Evolutionary conservation across 129 eudicot genomes (phyloP).

Genomic region (Silybum marianum): DNA sequence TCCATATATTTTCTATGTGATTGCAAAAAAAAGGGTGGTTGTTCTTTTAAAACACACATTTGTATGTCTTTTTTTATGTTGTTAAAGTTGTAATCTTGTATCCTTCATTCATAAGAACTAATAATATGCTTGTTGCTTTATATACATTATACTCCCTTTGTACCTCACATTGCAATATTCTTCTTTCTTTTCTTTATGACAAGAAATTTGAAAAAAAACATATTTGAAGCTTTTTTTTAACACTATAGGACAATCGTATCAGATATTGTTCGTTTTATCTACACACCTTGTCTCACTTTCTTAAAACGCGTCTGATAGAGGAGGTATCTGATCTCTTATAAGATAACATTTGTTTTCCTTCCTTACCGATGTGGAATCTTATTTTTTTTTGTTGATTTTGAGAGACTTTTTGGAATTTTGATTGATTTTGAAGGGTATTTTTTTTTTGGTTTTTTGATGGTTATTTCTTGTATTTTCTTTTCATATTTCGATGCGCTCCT

Average conservation of each 20-base stretch:
- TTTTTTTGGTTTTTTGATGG: background rate
- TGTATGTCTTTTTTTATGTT: background rate
- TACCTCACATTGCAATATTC: background rate
- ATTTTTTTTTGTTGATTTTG: too few relatives aligned
- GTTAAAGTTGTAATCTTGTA: slow-evolving; percentile 10
- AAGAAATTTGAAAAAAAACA: background rate
- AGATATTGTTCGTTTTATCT: background rate
- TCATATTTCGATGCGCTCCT: too few relatives aligned
- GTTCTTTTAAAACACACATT: slow-evolving; percentile 19
- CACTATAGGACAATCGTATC: too few relatives aligned
- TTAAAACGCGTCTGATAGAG: too few relatives aligned
- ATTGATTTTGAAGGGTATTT: too few relatives aligned
- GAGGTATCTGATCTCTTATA: too few relatives aligned
- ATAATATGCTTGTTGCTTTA: slow-evolving; percentile 16
- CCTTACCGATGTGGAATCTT: too few relatives aligned
- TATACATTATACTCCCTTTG: background rate
- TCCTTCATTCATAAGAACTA: slow-evolving; percentile 17
- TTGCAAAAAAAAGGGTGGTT: slow-evolving; percentile 27
- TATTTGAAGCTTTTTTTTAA: too few relatives aligned
- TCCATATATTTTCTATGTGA: slow-evolving; percentile 19
- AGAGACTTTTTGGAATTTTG: background rate
- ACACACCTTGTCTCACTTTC: too few relatives aligned
- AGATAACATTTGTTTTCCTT: too few relatives aligned
- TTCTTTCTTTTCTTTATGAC: background rate
- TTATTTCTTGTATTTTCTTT: background rate